Conservation (phyloP, 2,329 filamentous ascomycete species). For the Trichoderma koningiopsis region DNA sequence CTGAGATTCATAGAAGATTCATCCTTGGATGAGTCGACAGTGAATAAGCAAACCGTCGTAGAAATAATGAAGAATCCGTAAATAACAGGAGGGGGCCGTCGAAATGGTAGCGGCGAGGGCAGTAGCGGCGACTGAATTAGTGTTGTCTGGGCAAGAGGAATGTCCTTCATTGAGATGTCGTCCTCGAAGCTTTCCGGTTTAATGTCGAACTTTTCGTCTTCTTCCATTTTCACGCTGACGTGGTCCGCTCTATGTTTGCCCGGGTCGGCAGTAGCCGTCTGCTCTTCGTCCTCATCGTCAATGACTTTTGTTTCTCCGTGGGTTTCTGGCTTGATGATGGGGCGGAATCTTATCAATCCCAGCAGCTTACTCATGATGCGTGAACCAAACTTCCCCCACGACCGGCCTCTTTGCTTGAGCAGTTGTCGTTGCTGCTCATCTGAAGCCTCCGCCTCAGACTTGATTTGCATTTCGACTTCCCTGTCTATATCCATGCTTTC, state of each 20-base stretch:
- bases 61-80: constrained; percentile 49
- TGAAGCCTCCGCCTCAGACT: not conserved
- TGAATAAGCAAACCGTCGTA: constrained; percentile 44
- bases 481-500: not conserved
- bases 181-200: constrained; percentile 18
- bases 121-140: not conserved
- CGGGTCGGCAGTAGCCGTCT: not conserved
- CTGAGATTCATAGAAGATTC: constrained; percentile 41
- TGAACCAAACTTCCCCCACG: constrained; percentile 1
- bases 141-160: not conserved
- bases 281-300: constrained; percentile 5
- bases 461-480: constrained; percentile 33
- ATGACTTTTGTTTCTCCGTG: constrained; percentile 2
- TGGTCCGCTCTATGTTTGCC: not conserved
- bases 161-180: constrained; percentile 24
- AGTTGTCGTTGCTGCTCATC: not conserved
- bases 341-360: constrained; percentile 6
- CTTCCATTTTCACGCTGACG: not conserved
- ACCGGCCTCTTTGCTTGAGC: not conserved
- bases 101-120: constrained; percentile 29
- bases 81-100: constrained; percentile 43
- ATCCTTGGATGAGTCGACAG: constrained; percentile 43
- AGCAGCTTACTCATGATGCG: constrained; percentile 5
- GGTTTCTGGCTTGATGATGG: not conserved
- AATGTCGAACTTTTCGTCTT: not conserved